Base-by-base conservation (phyloP, 192 early-diverging fungal species). In the Linderina pennispora region DNA sequence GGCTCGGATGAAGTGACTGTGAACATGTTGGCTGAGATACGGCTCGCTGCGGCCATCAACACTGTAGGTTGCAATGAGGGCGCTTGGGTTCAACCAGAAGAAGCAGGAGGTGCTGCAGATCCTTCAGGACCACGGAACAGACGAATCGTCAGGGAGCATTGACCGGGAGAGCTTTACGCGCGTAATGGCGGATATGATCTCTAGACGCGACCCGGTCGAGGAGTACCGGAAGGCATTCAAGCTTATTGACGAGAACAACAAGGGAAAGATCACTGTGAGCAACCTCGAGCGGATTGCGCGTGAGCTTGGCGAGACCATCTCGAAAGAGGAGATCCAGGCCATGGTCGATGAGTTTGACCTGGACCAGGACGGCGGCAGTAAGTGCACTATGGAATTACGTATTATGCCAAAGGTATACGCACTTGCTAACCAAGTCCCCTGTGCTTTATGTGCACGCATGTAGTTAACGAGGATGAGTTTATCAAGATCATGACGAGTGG, bases 341-440 rank as follows among this genome's bases (percentile, higher is more conserved):
- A 91, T 91, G 88, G 86, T 91, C 50, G 87, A 91, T 23, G 88
- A 91, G 75, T 91, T 91, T 80, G 88, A 91, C 54, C 47, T 87
- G 65, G 81, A 86, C 65, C 79, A 86, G 53, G 84, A 91, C 48
- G 88, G 88, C 23, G 84, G 80, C 45, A 91, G 86, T 90, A 80
- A 49, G 57, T 79, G 39, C 22, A 24, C 14, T n/a, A n/a, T n/a
- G n/a, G n/a, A n/a, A n/a, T n/a, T n/a, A n/a, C n/a, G n/a, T n/a
- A n/a, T n/a, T n/a, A n/a, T n/a, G n/a, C n/a, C n/a, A n/a, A n/a
- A n/a, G n/a, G n/a, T n/a, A n/a, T n/a, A n/a, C n/a, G n/a, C n/a
- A n/a, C n/a, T 31, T 31, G 8, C 28, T 11, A 11, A 8, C 34
- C 18, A 17, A n/a, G n/a, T n/a, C n/a, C n/a, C n/a, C n/a, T n/a